Conservation (phyloP, 2,329 filamentous ascomycete species). For the Claviceps lovelessii region DNA sequence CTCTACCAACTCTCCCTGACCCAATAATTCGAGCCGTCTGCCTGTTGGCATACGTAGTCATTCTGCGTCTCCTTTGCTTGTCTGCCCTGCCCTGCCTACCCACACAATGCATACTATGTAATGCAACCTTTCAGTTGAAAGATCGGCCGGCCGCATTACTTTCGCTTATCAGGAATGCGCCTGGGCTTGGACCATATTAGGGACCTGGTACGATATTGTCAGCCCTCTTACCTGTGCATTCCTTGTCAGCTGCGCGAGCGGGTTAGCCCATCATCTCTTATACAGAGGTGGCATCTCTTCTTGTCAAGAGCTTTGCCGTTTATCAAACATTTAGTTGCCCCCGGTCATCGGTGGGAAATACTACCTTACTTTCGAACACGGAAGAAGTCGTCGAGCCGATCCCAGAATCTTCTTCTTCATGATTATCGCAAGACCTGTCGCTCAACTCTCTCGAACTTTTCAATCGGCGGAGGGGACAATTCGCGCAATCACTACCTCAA, state of each 20-base stretch:
- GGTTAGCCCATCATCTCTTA: not conserved
- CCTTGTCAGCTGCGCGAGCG: not conserved
- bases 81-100: not conserved
- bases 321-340: not conserved
- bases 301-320: not conserved
- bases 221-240: not conserved
- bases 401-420: not conserved
- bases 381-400: not conserved
- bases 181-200: not conserved
- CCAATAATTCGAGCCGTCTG: not conserved
- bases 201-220: not conserved
- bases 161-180: not conserved
- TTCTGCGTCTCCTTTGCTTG: not conserved
- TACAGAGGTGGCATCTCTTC: not conserved
- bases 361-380: not conserved
- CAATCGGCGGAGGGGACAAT: not conserved
- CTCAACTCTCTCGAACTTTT: not conserved
- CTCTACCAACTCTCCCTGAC: not conserved
- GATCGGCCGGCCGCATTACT: not conserved
- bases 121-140: not conserved
- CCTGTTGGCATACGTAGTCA: not conserved
- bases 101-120: not conserved
- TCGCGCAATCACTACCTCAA: not conserved
- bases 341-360: not conserved
- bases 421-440: not conserved